Base-by-base conservation (phyloP, 2,329 filamentous ascomycete genomes). In the Sporothrix curviconia region DNA sequence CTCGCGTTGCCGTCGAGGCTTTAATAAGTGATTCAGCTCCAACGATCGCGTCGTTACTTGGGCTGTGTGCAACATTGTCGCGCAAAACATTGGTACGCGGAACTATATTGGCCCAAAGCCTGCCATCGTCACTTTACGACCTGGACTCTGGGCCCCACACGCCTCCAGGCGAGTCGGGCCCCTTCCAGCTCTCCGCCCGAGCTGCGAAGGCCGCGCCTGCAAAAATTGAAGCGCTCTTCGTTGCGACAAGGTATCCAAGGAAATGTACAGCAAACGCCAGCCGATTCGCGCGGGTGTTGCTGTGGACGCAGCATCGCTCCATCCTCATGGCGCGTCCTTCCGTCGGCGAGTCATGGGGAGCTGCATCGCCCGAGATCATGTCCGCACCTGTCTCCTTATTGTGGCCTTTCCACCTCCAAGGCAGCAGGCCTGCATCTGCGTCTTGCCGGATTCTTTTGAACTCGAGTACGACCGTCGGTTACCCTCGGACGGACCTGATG, bases 91-190 rank as follows among this genome's bases (percentile, higher is more conserved):
- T 43, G 88, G 87, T n/a, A 92, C 89, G 4, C 89, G 89, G 19
- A 90, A 91, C 65, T n/a, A n/a, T n/a, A n/a, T n/a, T n/a, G 89
- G 89, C 6, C 89, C n/a, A n/a, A n/a, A 92, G 67, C 89, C 89
- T 7, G 87, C 89, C n/a, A 5, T 89, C 87, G 46, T 90, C 84
- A 53, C 77, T 86, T 49, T 92, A 87, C 71, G 89, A 87, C 70
- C n/a, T 91, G 82, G 81, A 92, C 84, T 2, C 75, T 87, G 60
- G 84, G 79, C n/a, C n/a, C n/a, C n/a, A n/a, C 46, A 75, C 81
- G 64, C 75, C 82, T 50, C 78, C 81, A 1, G 81, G 81, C 49
- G 81, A 84, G 61, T 78, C 81, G 44, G 79, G 80, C 0, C 79
- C 82, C 1, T 80, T 83, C 60, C 78, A 79, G 51, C 71, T 87